Conservation (phyloP, 257 asterid genomes). For the Solanum ossicruentum region DNA sequence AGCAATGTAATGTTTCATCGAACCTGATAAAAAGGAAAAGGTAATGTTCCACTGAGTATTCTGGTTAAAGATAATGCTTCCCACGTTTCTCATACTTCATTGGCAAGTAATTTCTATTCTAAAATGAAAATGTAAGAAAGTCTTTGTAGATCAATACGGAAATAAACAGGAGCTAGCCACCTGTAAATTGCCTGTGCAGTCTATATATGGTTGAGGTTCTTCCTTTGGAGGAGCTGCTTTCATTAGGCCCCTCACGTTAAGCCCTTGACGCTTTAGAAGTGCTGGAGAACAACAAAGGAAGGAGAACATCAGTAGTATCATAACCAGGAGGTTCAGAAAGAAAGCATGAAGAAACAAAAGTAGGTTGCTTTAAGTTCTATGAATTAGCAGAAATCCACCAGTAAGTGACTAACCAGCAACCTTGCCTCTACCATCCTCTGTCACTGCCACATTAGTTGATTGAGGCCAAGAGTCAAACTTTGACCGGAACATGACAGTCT, state of each 20-base stretch:
- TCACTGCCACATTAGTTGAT: slow-evolving; percentile 47
- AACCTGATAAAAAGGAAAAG: neutral
- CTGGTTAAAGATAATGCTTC: neutral
- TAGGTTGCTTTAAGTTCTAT: neutral
- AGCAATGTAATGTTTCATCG: neutral
- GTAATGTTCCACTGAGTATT: neutral
- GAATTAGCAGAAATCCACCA: neutral
- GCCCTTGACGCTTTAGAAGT: slow-evolving; percentile 92
- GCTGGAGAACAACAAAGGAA: slow-evolving; percentile 32
- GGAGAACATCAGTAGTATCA: slow-evolving; percentile 1
- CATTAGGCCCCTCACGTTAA: slow-evolving; percentile 83
- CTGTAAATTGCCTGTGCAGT: slow-evolving; percentile 93
- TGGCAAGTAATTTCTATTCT: neutral
- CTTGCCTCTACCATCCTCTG: slow-evolving; percentile 97
- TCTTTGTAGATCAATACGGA: neutral
- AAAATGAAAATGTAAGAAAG: neutral
- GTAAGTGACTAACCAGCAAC: slow-evolving; percentile 76
- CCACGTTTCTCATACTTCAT: neutral
- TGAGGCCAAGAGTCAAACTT: slow-evolving; percentile 90
- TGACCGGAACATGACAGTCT: slow-evolving; percentile 74
- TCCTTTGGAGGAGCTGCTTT: slow-evolving; percentile 90
- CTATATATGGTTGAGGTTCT: slow-evolving; percentile 72
- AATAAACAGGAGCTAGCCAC: slow-evolving; percentile 24
- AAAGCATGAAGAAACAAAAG: neutral
- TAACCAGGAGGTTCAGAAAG: neutral